A percentile compares a stretch with the other conserved stretches of the same genome.
phyloP scores from a whole-genome alignment of 2,329 filamentous ascomycete species.

The Waltergamsia citrina region DNA sequence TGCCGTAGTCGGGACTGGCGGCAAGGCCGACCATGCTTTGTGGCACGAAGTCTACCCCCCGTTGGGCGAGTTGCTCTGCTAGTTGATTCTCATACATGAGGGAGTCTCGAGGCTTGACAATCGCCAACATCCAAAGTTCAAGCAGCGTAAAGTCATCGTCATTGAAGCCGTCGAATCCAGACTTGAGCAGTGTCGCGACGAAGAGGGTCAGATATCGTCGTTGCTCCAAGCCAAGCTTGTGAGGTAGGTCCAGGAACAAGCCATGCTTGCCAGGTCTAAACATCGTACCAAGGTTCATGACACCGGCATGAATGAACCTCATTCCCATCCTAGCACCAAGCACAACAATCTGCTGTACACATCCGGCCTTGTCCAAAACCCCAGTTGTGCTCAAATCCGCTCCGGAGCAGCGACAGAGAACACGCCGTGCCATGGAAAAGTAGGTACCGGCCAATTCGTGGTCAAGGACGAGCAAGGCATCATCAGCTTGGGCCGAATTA shows the following conservation, averaged over 20 bases:
- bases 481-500: conserved; percentile 33
- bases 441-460: conserved; percentile 34
- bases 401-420: conserved; percentile 16
- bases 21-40: conserved; percentile 24
- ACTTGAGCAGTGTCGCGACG: conserved; percentile 36
- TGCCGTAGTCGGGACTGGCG: conserved; percentile 34
- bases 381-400: conserved; percentile 7
- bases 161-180: conserved; percentile 26
- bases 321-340: conserved; percentile 36
- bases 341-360: conserved; percentile 32
- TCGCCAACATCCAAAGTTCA: conserved; percentile 41
- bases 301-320: conserved; percentile 32
- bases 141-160: conserved; percentile 33
- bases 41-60: conserved; percentile 32
- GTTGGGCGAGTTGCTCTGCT: conserved; percentile 32
- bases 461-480: conserved; percentile 36
- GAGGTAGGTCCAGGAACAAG: conserved; percentile 34
- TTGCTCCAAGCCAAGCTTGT: conserved; percentile 26
- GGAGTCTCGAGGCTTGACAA: conserved; percentile 38
- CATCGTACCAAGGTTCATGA: conserved; percentile 32
- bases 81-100: conserved; percentile 40
- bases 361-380: conserved; percentile 16
- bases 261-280: conserved; percentile 38
- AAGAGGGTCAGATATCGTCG: conserved; percentile 42
- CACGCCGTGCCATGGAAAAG: conserved; percentile 35